Conservation (phyloP, 2,329 filamentous ascomycete species). For the Cordyceps cateniannulata region DNA sequence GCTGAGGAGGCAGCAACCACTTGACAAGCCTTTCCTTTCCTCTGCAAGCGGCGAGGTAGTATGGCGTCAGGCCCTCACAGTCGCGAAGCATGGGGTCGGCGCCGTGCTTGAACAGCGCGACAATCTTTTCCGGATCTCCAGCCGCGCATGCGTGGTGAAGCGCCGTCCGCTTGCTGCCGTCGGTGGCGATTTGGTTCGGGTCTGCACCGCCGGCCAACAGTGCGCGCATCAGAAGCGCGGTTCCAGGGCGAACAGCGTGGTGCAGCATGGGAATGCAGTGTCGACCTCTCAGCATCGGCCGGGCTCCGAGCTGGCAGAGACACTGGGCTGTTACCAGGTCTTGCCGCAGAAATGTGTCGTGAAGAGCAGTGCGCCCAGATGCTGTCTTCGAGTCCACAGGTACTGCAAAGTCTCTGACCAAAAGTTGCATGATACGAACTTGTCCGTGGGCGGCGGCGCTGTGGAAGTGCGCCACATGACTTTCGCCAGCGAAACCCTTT, state of each 20-base stretch:
- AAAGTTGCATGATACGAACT: not conserved
- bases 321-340: not conserved
- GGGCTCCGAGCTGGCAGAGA: not conserved
- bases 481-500: not conserved
- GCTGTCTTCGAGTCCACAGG: not conserved
- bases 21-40: not conserved
- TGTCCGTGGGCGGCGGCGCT: not conserved
- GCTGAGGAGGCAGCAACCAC: not conserved
- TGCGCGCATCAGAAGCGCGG: not conserved
- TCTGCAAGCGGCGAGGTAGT: not conserved
- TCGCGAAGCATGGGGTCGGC: too few relatives aligned
- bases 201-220: not conserved
- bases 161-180: not conserved
- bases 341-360: not conserved
- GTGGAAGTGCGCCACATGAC: not conserved
- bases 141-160: not conserved
- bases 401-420: not conserved
- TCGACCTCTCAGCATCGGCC: not conserved
- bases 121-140: not conserved
- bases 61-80: too few relatives aligned
- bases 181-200: not conserved
- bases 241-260: not conserved
- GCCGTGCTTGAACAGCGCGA: too few relatives aligned
- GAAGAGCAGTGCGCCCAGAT: not conserved
- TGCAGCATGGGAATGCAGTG: not conserved